Conservation (phyloP, 768 basidiomycete genomes). For the Agaricus sinodeliciosus region DNA sequence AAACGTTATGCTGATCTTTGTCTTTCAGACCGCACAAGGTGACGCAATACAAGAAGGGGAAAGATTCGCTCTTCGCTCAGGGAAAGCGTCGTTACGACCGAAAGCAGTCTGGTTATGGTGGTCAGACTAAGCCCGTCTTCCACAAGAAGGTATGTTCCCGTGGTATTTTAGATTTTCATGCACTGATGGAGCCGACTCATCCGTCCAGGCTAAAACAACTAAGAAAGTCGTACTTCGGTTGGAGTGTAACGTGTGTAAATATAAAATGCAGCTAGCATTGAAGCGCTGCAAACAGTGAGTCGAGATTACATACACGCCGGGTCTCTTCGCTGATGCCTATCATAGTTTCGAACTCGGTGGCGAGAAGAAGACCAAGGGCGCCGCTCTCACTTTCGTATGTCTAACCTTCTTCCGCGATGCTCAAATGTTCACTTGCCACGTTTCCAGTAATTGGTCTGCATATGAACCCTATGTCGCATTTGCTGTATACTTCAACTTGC, state of each 20-base stretch:
- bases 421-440: neutral
- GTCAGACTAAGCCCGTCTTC: constrained; percentile 99
- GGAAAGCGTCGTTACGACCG: constrained; percentile 99
- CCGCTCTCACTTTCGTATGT: constrained; percentile 90
- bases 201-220: constrained; percentile 85
- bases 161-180: neutral
- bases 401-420: neutral
- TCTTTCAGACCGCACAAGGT: constrained; percentile 88
- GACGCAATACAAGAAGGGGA: constrained; percentile 99
- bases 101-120: constrained; percentile 98
- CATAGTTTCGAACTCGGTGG: constrained; percentile 96
- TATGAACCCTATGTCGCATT: constrained; percentile 16
- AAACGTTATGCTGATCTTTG: constrained; percentile 12
- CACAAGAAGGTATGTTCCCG: constrained; percentile 86
- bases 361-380: constrained; percentile 99
- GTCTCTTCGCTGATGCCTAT: neutral
- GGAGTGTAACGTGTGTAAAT: constrained; percentile 98
- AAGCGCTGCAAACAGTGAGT: constrained; percentile 99
- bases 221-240: constrained; percentile 99
- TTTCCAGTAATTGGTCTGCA: constrained; percentile 18
- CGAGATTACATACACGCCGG: neutral
- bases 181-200: neutral
- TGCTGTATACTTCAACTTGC: constrained; percentile 15
- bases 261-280: constrained; percentile 92
- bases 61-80: constrained; percentile 95